Base-by-base conservation (phyloP, 768 basidiomycete species). In the Ramaria sp. region DNA sequence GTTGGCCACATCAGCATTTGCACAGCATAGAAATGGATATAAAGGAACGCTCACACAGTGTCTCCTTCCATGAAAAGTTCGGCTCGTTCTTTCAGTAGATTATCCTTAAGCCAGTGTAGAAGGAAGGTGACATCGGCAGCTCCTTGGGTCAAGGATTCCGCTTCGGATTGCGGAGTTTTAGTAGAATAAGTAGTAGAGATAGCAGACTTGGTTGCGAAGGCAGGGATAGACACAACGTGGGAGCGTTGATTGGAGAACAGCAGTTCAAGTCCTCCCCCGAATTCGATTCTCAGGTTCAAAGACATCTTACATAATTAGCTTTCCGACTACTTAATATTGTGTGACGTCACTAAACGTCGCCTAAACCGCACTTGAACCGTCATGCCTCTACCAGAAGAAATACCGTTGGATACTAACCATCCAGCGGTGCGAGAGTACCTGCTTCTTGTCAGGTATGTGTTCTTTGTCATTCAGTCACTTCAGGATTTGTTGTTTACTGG, bases 11-110 rank as follows among this genome's bases (percentile, higher is more conserved):
- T 63, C 9, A 59, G 38, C 13, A 57, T 43, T 30, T 22, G 37
- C 20, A 34, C 12, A 27, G 13, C 48, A 13, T 31, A 30, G 30
- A 31, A 22, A 45, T 17, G 39, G 34, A 30, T 37, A 13, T 10
- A 13, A 37, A 37, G 7, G n/a, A 24, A 51, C 0, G 69, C 75
- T 64, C 69, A 96, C 94, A 97, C 88, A 27, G 86, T 91, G 19
- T 78, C 81, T 10, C 83, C 82, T 55, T 97, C 93, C 54, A 89
- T 76, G 68, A 99, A 99, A 59, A 99, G 73, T 66, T 96, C 94
- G 22, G 79, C 80, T 17, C 96, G 74, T 65, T 94, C 92, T 63
- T 80, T 86, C 63, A 99, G 75, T 58, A 93, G 68, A 63, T 85
- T 80, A 58, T 85, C 78, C 54, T 83, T 78, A 60, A 99, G 77